Percentiles rank a stretch among this genome's conserved stretches.
phyloP scores from a whole-genome alignment of 768 basidiomycete species.

The Sporobolomyces pararoseus region DNA sequence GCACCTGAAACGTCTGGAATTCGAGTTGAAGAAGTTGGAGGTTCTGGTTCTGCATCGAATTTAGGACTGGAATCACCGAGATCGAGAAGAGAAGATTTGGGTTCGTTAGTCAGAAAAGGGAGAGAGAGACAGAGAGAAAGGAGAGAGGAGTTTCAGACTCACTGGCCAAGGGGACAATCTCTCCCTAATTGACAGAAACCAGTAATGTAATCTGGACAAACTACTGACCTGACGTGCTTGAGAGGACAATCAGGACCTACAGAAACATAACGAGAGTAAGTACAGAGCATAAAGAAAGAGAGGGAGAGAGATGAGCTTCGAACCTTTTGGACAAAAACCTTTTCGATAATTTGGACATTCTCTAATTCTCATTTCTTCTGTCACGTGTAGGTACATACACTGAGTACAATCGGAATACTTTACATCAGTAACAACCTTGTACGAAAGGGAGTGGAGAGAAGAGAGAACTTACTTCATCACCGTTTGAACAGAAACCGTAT shows the following conservation, averaged over 20 bases:
- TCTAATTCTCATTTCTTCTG: slow-evolving; percentile 81
- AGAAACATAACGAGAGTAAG: not conserved
- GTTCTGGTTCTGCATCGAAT: slow-evolving; percentile 46
- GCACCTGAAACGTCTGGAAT: slow-evolving; percentile 43
- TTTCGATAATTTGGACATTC: slow-evolving; percentile 95
- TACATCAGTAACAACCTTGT: not conserved
- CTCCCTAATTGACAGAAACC: slow-evolving; percentile 89
- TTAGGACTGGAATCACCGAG: no score
- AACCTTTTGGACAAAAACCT: slow-evolving; percentile 91
- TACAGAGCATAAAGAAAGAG: not conserved
- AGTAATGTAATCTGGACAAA: slow-evolving; percentile 83
- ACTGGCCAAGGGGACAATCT: slow-evolving; percentile 58
- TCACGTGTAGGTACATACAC: slow-evolving; percentile 78
- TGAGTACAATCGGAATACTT: slow-evolving; percentile 51
- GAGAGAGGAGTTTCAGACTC: slow-evolving; percentile 17
- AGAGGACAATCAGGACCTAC: slow-evolving; percentile 80
- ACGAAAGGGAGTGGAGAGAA: not conserved
- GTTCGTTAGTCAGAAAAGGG: slow-evolving; percentile 41
- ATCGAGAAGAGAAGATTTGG: slow-evolving; percentile 37
- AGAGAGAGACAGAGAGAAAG: slow-evolving; percentile 30
- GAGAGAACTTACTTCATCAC: slow-evolving; percentile 55
- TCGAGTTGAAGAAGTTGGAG: slow-evolving; percentile 34
- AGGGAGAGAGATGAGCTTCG: slow-evolving; percentile 42
- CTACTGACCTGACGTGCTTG: slow-evolving; percentile 85
- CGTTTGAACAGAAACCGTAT: slow-evolving; percentile 93